Evolutionary conservation across 768 basidiomycete species (phyloP), one percentile per base, ranked within the genome.

Genomic region (Termitomyces bulborhizus): DNA sequence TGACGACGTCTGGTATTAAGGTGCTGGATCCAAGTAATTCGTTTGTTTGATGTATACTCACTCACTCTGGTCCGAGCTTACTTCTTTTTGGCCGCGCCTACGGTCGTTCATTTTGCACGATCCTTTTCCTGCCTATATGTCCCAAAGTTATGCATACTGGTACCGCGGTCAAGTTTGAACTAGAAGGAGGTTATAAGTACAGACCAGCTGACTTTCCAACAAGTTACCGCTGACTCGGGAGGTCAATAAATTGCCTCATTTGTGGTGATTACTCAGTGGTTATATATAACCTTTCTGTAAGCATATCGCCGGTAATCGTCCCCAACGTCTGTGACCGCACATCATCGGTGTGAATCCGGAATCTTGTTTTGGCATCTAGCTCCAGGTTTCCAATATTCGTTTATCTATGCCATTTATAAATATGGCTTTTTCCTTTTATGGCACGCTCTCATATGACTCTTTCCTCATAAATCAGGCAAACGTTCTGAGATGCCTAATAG

Each of bases 1-100:
- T 36, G 65, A 66, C 32, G 64, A 65, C n/a, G 64, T 61, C 47
- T 68, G 64, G 66, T 57, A 51, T 51, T 61, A 51, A 40, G 32
- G n/a, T 8, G 24, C 15, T 18, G 26, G 36, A 29, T 13, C 12
- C 26, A 40, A 29, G 16, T 36, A 12, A 31, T 15, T 16, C 29
- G 3, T 32, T 24, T 21, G 6, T 21, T 52, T 16, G 2, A 29
- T 24, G 6, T 24, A 37, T 5, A 34, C 29, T 34, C 34, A 47
- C 46, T 32, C 32, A 47, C 47, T 36, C 32, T 34, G 21, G 41
- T 18, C 26, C 6, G 11, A 29, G n/a, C 11, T 40, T 39, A 16
- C 11, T 40, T 29, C 7, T n/a, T 45, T n/a, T 50, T 21, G 21
- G 21, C 21, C 21, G 26, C 40, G 37, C 6, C n/a, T 49, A 24